These are phyloP conservation scores for Glomus cerebriforme DNA, from an alignment of 192 early-diverging fungal species.

Conservation along the genomic window DNA sequence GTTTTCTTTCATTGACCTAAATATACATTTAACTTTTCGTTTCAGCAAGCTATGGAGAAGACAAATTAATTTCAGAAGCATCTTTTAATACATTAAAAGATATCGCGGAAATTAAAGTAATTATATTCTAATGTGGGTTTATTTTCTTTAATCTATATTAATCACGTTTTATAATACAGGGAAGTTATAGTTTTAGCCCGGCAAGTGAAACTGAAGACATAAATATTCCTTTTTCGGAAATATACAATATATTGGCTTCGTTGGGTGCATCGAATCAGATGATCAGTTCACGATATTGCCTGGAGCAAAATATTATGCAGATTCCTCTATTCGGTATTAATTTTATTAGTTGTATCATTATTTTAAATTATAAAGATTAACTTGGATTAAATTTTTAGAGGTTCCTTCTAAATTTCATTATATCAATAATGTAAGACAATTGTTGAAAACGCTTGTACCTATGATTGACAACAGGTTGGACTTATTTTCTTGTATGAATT, in stretches of 20 bases:
- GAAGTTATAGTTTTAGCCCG: background rate
- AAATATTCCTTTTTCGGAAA: background rate
- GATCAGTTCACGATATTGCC: background rate
- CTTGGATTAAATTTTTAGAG: background rate
- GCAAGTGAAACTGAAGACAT: too few relatives aligned
- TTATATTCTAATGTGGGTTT: background rate
- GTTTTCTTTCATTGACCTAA: background rate
- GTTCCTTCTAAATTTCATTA: background rate
- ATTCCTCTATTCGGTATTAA: conserved; percentile 2
- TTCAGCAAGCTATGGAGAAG: conserved; percentile 15
- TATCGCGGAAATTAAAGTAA: conserved; percentile 6
- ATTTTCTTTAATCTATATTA: background rate
- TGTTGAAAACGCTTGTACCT: background rate
- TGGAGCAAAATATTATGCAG: background rate
- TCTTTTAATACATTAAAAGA: conserved; percentile 25
- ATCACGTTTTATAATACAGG: background rate
- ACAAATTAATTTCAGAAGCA: conserved; percentile 14
- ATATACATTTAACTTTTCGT: background rate
- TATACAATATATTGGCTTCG: background rate
- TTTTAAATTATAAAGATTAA: background rate
- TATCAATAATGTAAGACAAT: background rate
- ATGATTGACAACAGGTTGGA: background rate
- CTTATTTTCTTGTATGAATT: background rate
- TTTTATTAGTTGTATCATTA: background rate
- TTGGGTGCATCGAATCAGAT: conserved; percentile 1